Evolutionary conservation across 2,329 filamentous ascomycete species (phyloP).

Genomic region (Neocucurbitaria cava): DNA sequence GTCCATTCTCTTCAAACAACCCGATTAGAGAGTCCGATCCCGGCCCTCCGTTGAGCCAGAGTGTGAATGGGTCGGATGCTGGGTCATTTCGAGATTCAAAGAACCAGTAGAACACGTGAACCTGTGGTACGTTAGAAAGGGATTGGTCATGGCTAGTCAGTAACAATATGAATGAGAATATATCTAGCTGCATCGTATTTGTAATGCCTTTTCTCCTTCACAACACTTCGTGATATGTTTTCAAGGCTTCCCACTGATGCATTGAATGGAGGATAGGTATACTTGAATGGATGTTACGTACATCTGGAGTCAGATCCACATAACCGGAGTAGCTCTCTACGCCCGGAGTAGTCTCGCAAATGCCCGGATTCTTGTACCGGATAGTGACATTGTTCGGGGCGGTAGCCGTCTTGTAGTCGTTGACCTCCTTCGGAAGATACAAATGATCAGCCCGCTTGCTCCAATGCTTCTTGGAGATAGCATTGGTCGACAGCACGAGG

Average conservation of each 20-base stretch:
- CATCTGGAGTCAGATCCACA: conserved; percentile 45
- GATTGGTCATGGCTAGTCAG: too few species aligned
- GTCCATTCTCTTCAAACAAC: conserved; percentile 54
- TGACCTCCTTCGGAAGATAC: conserved; percentile 49
- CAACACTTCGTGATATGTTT: too few species aligned
- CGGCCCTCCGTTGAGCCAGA: conserved; percentile 62
- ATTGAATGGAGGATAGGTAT: too few species aligned
- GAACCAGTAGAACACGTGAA: conserved; percentile 58
- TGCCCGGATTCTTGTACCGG: conserved; percentile 61
- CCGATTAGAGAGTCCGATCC: conserved; percentile 62
- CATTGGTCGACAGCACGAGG: conserved; percentile 18
- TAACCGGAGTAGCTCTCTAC: conserved; percentile 58
- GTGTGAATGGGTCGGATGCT: conserved; percentile 54
- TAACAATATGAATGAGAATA: too few species aligned
- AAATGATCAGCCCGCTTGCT: conserved; percentile 24
- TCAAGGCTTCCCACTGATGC: too few species aligned
- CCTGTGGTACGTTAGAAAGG: conserved; percentile 7
- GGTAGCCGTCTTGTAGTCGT: conserved; percentile 54
- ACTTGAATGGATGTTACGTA: conserved; percentile 3
- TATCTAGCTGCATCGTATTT: too few species aligned
- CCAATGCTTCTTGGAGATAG: conserved; percentile 29
- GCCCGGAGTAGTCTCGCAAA: conserved; percentile 61
- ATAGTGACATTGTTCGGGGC: conserved; percentile 56
- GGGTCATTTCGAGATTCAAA: conserved; percentile 60
- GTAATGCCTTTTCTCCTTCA: too few species aligned